Conservation (phyloP, 2,329 filamentous ascomycete genomes). For the Sporothrix mexicana region DNA sequence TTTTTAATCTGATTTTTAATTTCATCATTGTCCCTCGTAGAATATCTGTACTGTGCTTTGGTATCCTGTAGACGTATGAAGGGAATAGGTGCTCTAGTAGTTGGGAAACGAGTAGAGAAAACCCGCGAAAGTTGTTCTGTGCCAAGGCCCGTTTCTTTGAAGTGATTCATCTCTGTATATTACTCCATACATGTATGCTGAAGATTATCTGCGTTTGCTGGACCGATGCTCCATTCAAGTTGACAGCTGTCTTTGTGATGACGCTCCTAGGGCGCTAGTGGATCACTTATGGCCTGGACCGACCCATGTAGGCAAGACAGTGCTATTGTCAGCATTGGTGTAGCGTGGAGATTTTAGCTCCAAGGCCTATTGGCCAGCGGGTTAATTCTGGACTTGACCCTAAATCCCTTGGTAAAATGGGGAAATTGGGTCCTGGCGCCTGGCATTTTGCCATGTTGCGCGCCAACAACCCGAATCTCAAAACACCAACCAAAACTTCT, state of each 20-base stretch:
- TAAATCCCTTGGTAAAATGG: background rate
- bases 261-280: background rate
- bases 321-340: background rate
- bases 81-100: no score
- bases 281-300: background rate
- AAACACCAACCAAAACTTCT: constrained; percentile 2
- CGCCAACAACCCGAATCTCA: constrained; percentile 13
- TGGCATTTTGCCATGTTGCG: constrained; percentile 21
- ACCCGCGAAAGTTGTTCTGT: background rate
- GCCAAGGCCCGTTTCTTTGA: background rate
- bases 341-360: background rate
- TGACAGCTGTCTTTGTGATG: background rate
- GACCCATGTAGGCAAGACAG: background rate
- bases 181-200: background rate
- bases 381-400: background rate
- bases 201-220: background rate
- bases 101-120: no score
- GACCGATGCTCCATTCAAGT: background rate
- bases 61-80: no score
- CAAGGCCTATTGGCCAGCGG: background rate
- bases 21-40: background rate
- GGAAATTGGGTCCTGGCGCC: constrained; percentile 4
- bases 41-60: no score
- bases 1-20: constrained; percentile 36
- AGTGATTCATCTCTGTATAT: background rate